Conservation (phyloP, 2,329 filamentous ascomycete species). For the Curvularia lunata region DNA sequence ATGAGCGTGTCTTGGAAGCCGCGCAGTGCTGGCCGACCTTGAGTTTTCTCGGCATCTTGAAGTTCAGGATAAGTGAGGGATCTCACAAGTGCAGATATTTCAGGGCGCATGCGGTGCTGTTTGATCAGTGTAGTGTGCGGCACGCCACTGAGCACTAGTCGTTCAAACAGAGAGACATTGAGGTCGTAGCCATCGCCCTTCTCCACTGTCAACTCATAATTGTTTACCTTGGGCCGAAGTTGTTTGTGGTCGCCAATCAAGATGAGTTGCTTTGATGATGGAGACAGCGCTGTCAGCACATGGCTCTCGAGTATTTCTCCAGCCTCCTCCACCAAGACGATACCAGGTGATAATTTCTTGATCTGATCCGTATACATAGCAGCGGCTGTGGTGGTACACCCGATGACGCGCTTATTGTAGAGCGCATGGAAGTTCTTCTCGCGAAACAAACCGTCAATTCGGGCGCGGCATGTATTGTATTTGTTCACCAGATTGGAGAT, state of each 20-base stretch:
- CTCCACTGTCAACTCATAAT: slow-evolving; percentile 66
- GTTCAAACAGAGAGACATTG: slow-evolving; percentile 72
- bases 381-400: slow-evolving; percentile 73
- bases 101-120: slow-evolving; percentile 73
- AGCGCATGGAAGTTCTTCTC: slow-evolving; percentile 49
- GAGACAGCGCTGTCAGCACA: slow-evolving; percentile 64
- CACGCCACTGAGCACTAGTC: slow-evolving; percentile 64
- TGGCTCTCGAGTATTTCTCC: slow-evolving; percentile 76
- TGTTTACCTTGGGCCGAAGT: slow-evolving; percentile 70
- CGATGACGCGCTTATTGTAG: slow-evolving; percentile 66
- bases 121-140: slow-evolving; percentile 61
- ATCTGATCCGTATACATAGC: slow-evolving; percentile 66
- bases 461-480: slow-evolving; percentile 53
- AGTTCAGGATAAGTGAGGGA: slow-evolving; percentile 68
- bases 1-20: slow-evolving; percentile 67
- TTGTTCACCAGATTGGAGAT: slow-evolving; percentile 50
- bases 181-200: slow-evolving; percentile 70
- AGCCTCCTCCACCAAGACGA: slow-evolving; percentile 74
- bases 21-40: slow-evolving; percentile 54
- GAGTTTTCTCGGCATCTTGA: slow-evolving; percentile 60
- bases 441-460: slow-evolving; percentile 43
- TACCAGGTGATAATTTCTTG: slow-evolving; percentile 60
- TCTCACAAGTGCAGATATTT: slow-evolving; percentile 67
- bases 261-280: slow-evolving; percentile 66
- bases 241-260: slow-evolving; percentile 78